Base-by-base conservation (phyloP, 768 basidiomycete genomes). In the Xerocomellus amylosporus region DNA sequence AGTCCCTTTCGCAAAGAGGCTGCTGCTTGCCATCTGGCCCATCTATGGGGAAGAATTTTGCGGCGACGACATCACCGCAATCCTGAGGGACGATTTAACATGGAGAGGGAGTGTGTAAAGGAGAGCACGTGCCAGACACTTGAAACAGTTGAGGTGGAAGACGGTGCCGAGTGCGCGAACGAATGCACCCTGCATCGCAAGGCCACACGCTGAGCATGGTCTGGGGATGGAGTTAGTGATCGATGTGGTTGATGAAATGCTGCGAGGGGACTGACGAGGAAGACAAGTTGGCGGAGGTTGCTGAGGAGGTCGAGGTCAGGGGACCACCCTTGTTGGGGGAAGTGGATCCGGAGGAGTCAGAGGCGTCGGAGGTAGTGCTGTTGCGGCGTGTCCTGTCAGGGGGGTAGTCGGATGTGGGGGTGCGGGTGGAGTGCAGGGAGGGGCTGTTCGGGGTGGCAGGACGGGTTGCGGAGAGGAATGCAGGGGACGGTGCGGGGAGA, bases 1-100 rank as follows among this genome's bases (percentile, higher is more conserved):
- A 99, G 71, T 99, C 97, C 57, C 91, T 82, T 77, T 99, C 97
- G 73, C 97, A 99, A n/a, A 99, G 81, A 28, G 97, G 96, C 57
- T 88, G 85, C 64, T 93, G 94, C 69, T 83, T 88, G 57, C 88
- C 85, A 64, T 93, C 93, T 43, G 85, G 79, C 1, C 93, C 92
- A 66, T 98, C 96, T 64, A 98, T 91, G 19, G 97, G 96, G 73
- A 99, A 99, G 77, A 99, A 99, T 71, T 98, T 99, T 56, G 90
- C 90, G 28, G 97, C 97, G 40, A 99, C 97, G 44, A 98, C 90
- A 64, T 89, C 87, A 62, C 91, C 88, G 66, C 97, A 99, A 69
- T 99, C 97, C 96, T 98, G 67, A 22, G 19, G 46, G 14, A 57
- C 34, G 49, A 57, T 58, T 56, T 51, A 56, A 40, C 31, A 34